These are phyloP conservation scores for Cenchrus purpureus DNA, from an alignment of 176 grass and related monocot genomes.

Conservation along the genomic window DNA sequence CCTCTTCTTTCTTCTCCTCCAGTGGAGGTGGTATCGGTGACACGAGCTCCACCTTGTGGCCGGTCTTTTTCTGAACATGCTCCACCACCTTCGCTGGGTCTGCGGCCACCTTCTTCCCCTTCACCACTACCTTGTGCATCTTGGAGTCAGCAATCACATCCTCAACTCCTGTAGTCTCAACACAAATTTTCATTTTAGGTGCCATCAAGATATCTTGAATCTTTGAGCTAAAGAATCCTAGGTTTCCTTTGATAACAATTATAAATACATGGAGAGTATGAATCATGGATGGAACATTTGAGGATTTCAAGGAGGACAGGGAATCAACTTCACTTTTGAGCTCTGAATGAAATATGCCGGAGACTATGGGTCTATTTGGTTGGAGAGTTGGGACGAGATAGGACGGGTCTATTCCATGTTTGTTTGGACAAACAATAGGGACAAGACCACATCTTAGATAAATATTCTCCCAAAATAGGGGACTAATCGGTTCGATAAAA, in stretches of 20 bases:
- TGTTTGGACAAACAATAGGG: no score
- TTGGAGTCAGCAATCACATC: constrained; percentile 73
- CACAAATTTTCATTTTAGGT: background rate
- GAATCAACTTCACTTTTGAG: constrained; percentile 34
- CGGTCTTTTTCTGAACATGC: constrained; percentile 87
- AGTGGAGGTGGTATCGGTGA: constrained; percentile 54
- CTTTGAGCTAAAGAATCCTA: constrained; percentile 36
- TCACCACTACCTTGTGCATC: constrained; percentile 82
- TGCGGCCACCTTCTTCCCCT: constrained; percentile 84
- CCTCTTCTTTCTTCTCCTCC: constrained; percentile 66
- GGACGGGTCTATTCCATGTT: no score
- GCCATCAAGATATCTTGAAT: background rate
- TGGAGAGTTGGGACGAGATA: no score
- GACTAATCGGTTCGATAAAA: no score
- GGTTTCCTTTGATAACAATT: constrained; percentile 23
- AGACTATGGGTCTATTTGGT: constrained; percentile 18
- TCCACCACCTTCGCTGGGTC: constrained; percentile 94
- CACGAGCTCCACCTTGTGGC: constrained; percentile 85
- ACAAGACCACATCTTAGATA: no score
- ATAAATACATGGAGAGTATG: constrained; percentile 35
- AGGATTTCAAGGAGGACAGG: constrained; percentile 9
- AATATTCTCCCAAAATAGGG: no score
- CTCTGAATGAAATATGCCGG: constrained; percentile 14
- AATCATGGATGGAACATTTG: background rate
- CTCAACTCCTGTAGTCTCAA: constrained; percentile 62